Percentiles rank a stretch among this genome's conserved stretches.
phyloP scores from a whole-genome alignment of 345 rosid species.

The Citropsis articulata region DNA sequence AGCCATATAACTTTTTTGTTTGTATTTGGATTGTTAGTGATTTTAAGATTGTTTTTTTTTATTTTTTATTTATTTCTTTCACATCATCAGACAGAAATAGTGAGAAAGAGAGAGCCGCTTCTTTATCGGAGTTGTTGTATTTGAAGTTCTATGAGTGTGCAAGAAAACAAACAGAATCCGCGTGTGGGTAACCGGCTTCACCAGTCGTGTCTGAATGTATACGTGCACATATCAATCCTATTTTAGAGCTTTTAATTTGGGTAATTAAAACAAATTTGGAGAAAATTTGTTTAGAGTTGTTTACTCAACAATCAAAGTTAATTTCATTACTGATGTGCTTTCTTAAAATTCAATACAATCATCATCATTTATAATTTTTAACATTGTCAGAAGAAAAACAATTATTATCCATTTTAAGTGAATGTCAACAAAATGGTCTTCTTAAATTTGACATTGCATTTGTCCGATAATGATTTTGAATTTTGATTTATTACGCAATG shows the following conservation, averaged over 20 bases:
- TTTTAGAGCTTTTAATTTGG: not conserved
- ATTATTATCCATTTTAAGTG: no score
- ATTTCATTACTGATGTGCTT: no score
- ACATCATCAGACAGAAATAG: not conserved
- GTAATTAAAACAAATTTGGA: not conserved
- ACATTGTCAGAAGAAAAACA: no score
- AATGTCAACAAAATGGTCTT: no score
- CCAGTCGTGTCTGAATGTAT: not conserved
- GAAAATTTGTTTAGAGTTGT: not conserved
- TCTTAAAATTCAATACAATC: no score
- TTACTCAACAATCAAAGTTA: no score
- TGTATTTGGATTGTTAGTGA: not conserved
- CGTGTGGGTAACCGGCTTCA: not conserved
- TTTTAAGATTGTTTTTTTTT: not conserved
- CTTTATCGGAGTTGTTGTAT: not conserved
- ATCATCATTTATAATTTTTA: no score
- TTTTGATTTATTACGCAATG: no score
- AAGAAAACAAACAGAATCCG: not conserved
- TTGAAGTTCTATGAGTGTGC: not conserved
- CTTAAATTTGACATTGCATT: no score
- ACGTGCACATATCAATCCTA: no score
- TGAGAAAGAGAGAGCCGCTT: not conserved
- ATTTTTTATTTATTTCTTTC: no score
- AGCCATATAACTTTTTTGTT: conserved; percentile 17
- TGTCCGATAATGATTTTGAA: no score